Base-by-base conservation (phyloP, 768 basidiomycete genomes). In the Boletus subcaerulescens region DNA sequence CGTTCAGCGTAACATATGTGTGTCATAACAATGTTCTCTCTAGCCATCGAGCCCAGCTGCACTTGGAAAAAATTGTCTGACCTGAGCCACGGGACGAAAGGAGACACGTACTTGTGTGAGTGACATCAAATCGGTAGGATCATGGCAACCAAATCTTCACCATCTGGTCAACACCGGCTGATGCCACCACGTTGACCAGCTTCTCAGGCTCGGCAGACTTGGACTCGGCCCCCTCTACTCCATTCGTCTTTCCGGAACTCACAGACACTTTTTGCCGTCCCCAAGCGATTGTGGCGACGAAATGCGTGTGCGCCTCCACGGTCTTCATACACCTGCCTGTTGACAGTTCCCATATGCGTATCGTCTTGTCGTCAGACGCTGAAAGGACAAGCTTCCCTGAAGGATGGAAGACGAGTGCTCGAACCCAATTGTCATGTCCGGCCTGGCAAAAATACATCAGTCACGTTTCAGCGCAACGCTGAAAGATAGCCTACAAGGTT, bases 371-470 rank as follows among this genome's bases (percentile, higher is more conserved):
- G 69, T 96, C 93, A 13, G 91, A 89, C 5, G 89, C 91, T 10
- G 92, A 93, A n/a, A 96, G 77, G 13, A 96, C 81, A 68, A 84
- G 88, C 70, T 94, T 94, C 15, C 93, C 93, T 11, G 83, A 83
- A 0, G 93, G 93, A 71, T 95, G 93, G 76, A 95, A 95, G 17
- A 89, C 84, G 42, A 96, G 77, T 1, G 86, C 89, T 53, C 91
- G 84, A 48, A 96, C 79, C 93, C 93, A 96, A 62, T 93, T 92
- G 70, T 94, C 91, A 65, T 96, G 88, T 13, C 89, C 89, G 36
- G 81, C 77, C 83, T 87, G 64, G 31, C 36, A 26, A n/a, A 48
- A 45, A 55, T 39, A 49, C 53, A 41, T 59, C 36, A 62, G 53
- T 45, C 42, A 26, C 39, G 24, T n/a, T 24, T 40, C 33, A 4